Percentiles rank a stretch among this genome's conserved stretches.
phyloP scores from a whole-genome alignment of 1,284 basidiomycete genomes.

The Melampsora americana region DNA sequence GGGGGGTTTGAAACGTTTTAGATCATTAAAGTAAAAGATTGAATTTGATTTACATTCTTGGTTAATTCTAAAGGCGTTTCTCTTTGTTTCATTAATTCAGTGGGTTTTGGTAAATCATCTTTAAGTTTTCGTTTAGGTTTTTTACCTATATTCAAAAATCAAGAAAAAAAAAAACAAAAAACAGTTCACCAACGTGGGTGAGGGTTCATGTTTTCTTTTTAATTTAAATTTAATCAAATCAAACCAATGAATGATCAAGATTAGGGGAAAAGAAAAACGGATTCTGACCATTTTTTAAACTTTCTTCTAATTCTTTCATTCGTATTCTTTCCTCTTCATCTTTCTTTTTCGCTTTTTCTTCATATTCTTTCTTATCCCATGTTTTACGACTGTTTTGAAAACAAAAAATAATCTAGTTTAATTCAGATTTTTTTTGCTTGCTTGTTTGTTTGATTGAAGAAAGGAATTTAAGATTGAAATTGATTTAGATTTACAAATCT shows the following conservation, averaged over 20 bases:
- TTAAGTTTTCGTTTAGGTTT: conserved; percentile 62
- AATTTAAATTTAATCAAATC: no score
- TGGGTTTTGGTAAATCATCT: conserved; percentile 76
- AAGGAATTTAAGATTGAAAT: neutral
- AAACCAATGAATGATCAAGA: neutral
- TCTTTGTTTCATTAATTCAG: conserved; percentile 79
- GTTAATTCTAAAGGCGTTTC: conserved; percentile 76
- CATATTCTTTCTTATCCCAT: conserved; percentile 52
- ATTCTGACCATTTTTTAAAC: conserved; percentile 46
- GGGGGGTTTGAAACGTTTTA: neutral
- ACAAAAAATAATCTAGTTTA: neutral
- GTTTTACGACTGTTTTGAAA: conserved; percentile 41
- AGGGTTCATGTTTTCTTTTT: neutral
- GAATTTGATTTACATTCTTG: conserved; percentile 64
- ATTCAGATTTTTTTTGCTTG: neutral
- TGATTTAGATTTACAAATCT: conserved; percentile 18
- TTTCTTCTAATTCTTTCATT: conserved; percentile 47
- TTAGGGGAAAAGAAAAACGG: neutral
- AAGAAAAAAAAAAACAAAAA: neutral
- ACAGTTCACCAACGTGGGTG: conserved; percentile 22
- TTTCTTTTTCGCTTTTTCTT: conserved; percentile 49
- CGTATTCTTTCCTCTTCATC: conserved; percentile 48
- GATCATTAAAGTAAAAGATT: no score
- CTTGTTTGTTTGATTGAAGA: neutral
- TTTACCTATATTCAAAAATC: conserved; percentile 63